These are phyloP conservation scores for Hypericum perforatum DNA, from an alignment of 345 rosid genomes.

Conservation along the genomic window DNA sequence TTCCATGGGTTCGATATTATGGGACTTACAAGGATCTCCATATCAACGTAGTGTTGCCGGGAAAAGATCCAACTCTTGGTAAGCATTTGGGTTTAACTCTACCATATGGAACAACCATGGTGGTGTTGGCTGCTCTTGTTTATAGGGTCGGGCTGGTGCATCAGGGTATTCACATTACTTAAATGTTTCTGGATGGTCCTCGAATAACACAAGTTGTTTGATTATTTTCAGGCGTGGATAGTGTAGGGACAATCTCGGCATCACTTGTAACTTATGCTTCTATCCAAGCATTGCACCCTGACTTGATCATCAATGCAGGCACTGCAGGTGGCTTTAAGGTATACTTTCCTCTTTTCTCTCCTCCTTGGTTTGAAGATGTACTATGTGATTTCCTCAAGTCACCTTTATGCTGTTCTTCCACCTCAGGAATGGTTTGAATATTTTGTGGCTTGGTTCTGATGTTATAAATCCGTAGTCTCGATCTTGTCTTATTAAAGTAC, in stretches of 20 bases:
- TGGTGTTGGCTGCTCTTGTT: background rate
- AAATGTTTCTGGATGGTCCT: too few species aligned
- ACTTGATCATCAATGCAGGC: conserved; percentile 77
- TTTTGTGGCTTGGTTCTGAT: too few species aligned
- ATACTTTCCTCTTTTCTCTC: background rate
- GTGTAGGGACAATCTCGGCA: conserved; percentile 71
- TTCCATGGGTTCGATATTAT: conserved; percentile 70
- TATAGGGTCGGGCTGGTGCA: background rate
- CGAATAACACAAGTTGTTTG: conserved; percentile 1
- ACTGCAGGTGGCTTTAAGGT: conserved; percentile 86
- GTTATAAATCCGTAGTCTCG: too few species aligned
- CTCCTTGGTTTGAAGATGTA: too few species aligned
- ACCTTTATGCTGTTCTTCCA: too few species aligned
- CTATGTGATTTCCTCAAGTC: too few species aligned
- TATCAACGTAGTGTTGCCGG: conserved; percentile 64
- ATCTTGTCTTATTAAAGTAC: too few species aligned
- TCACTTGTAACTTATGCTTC: conserved; percentile 82
- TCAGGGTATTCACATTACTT: too few species aligned
- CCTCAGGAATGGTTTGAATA: too few species aligned
- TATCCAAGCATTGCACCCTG: conserved; percentile 62
- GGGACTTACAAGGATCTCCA: conserved; percentile 56
- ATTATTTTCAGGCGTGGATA: conserved; percentile 62
- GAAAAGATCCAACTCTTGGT: conserved; percentile 60
- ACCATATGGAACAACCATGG: background rate
- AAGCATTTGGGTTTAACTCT: background rate